These are phyloP conservation scores for Homolaphlyctis polyrhiza DNA, from an alignment of 371 early-diverging fungal genomes.

Conservation along the genomic window DNA sequence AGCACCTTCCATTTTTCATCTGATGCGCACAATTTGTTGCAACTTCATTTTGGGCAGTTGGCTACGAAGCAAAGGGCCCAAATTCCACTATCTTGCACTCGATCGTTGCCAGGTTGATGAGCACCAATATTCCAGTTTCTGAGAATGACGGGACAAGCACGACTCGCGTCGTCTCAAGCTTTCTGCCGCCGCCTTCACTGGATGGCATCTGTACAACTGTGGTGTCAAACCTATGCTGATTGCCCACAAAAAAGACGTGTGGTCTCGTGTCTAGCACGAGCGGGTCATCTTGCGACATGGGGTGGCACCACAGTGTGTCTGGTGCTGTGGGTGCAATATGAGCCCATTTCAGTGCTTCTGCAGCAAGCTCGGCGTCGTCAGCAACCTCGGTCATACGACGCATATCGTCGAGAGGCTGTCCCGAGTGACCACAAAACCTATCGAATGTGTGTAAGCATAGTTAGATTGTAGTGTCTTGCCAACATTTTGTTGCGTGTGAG, in stretches of 20 bases:
- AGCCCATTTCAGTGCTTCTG: conserved; percentile 65
- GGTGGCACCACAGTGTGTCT: conserved; percentile 90
- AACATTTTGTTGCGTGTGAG: conserved; percentile 1
- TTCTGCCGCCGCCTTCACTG: conserved; percentile 30
- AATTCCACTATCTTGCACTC: conserved; percentile 54
- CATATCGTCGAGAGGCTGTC: conserved; percentile 85
- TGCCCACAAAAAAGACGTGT: conserved; percentile 86
- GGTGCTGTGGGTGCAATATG: conserved; percentile 90
- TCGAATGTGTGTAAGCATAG: not conserved
- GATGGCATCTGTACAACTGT: conserved; percentile 18
- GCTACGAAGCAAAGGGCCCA: not conserved
- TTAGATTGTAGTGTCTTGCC: not conserved
- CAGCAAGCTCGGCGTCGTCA: conserved; percentile 64
- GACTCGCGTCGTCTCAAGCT: conserved; percentile 53
- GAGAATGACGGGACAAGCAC: conserved; percentile 63
- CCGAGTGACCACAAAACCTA: conserved; percentile 70
- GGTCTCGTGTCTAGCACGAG: conserved; percentile 70
- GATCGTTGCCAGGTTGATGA: conserved; percentile 58
- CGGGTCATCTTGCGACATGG: conserved; percentile 78
- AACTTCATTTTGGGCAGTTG: too few species aligned
- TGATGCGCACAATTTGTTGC: too few species aligned
- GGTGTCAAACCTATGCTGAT: conserved; percentile 74
- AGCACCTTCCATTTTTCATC: too few species aligned
- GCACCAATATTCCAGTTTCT: conserved; percentile 52
- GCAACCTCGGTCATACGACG: conserved; percentile 54